Percentiles rank a stretch among this genome's conserved stretches.
Conservation (phyloP, 2,329 filamentous ascomycete genomes). For the Cryphonectria naterciae region DNA sequence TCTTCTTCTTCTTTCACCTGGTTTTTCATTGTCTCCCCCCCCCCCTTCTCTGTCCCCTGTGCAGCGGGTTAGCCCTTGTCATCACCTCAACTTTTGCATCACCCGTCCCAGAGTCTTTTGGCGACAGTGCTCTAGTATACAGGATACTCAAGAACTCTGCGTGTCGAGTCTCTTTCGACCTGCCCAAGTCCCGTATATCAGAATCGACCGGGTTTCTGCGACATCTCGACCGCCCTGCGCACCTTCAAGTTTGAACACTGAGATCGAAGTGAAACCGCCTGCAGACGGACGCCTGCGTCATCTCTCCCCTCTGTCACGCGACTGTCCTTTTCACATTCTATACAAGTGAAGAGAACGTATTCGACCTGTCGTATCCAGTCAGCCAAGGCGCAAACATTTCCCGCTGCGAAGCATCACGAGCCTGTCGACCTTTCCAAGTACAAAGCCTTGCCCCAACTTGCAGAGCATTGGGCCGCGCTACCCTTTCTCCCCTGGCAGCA, state of each 20-base stretch:
- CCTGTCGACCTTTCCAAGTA: conserved; percentile 7
- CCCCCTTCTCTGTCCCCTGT: background rate
- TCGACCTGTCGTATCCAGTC: background rate
- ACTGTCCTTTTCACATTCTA: background rate
- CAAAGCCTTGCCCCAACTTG: conserved; percentile 1
- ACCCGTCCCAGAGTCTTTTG: conserved; percentile 6
- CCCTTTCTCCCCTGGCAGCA: background rate
- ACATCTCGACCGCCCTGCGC: background rate
- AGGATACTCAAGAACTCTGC: background rate
- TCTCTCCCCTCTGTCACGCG: background rate
- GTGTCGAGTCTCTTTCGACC: background rate
- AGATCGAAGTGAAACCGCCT: conserved; percentile 3
- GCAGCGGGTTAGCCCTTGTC: background rate
- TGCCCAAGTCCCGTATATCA: background rate
- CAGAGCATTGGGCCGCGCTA: conserved; percentile 2
- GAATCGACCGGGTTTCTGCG: background rate
- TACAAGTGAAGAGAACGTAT: background rate
- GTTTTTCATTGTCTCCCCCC: conserved; percentile 21
- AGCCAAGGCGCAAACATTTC: background rate
- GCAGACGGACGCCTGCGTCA: background rate
- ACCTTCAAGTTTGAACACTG: background rate
- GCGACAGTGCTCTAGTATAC: background rate
- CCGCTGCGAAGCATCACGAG: conserved; percentile 2
- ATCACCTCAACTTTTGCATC: background rate
- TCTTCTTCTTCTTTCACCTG: conserved; percentile 25